phyloP scores from a whole-genome alignment of 2,329 filamentous ascomycete genomes.

The Pseudopyricularia javanii region DNA sequence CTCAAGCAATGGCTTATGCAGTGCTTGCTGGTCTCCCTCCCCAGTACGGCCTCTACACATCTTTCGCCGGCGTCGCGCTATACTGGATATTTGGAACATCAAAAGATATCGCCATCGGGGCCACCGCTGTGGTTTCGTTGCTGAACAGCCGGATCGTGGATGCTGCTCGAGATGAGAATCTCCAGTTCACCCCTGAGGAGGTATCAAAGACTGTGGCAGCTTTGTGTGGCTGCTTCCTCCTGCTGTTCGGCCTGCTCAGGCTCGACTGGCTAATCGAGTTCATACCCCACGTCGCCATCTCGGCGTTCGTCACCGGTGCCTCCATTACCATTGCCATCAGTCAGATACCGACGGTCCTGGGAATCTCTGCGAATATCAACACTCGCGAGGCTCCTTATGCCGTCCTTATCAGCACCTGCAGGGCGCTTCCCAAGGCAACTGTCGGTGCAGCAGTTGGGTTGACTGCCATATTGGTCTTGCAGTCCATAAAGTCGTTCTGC shows the following conservation, averaged over 20 bases:
- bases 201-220: slow-evolving; percentile 31
- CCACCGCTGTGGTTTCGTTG: slow-evolving; percentile 37
- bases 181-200: slow-evolving; percentile 20
- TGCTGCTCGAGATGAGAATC: slow-evolving; percentile 20
- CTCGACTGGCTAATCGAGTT: slow-evolving; percentile 38
- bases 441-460: slow-evolving; percentile 60
- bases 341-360: slow-evolving; percentile 30
- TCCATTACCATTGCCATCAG: slow-evolving; percentile 37
- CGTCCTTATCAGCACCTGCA: slow-evolving; percentile 29
- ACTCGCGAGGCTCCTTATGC: slow-evolving; percentile 31
- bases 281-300: slow-evolving; percentile 35
- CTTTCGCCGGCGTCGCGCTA: slow-evolving; percentile 66
- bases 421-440: slow-evolving; percentile 18
- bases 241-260: slow-evolving; percentile 31
- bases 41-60: slow-evolving; percentile 68
- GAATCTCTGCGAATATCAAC: slow-evolving; percentile 26
- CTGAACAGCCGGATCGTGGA: slow-evolving; percentile 33
- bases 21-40: slow-evolving; percentile 55
- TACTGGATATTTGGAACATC: slow-evolving; percentile 82
- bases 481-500: slow-evolving; percentile 49
- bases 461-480: slow-evolving; percentile 53
- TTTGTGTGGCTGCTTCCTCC: slow-evolving; percentile 27
- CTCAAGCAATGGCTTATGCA: slow-evolving; percentile 73
- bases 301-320: slow-evolving; percentile 36
- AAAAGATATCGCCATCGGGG: slow-evolving; percentile 75